phyloP scores from a whole-genome alignment of 192 early-diverging fungal genomes.

The Phlyctochytrium bullatum region DNA sequence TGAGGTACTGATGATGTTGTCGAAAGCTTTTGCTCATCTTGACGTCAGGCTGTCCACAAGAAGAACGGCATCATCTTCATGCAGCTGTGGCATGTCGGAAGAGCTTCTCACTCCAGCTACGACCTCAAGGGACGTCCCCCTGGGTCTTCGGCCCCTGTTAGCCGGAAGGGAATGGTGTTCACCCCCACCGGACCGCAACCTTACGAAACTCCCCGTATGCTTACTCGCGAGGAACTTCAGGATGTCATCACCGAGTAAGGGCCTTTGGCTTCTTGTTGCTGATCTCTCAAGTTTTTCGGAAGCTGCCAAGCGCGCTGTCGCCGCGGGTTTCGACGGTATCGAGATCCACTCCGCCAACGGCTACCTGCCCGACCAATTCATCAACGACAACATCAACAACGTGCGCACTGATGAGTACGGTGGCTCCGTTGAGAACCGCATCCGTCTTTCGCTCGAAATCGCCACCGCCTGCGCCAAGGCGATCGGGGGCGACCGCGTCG shows the following conservation, averaged over 20 bases:
- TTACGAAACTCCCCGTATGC: conserved; percentile 36
- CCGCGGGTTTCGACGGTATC: conserved; percentile 71
- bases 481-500: conserved; percentile 23
- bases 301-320: conserved; percentile 14
- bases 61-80: conserved; percentile 44
- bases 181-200: not conserved
- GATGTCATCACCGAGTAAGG: conserved; percentile 39
- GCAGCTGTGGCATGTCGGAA: conserved; percentile 39
- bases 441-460: conserved; percentile 39
- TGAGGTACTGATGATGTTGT: conserved; percentile 11
- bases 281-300: conserved; percentile 33
- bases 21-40: not conserved
- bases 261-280: not conserved
- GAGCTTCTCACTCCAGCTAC: not conserved
- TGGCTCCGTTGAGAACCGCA: conserved; percentile 84
- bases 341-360: conserved; percentile 83
- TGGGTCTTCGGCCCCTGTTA: not conserved
- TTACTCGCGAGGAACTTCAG: conserved; percentile 63
- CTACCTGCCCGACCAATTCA: conserved; percentile 67
- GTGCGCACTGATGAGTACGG: conserved; percentile 87
- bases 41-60: conserved; percentile 33
- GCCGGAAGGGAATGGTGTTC: not conserved
- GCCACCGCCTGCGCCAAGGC: conserved; percentile 19
- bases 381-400: conserved; percentile 47
- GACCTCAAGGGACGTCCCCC: not conserved